Evolutionary conservation across 1,284 basidiomycete species (phyloP), one percentile per base, ranked within the genome.

Genomic region (Moesziomyces sp.): DNA sequence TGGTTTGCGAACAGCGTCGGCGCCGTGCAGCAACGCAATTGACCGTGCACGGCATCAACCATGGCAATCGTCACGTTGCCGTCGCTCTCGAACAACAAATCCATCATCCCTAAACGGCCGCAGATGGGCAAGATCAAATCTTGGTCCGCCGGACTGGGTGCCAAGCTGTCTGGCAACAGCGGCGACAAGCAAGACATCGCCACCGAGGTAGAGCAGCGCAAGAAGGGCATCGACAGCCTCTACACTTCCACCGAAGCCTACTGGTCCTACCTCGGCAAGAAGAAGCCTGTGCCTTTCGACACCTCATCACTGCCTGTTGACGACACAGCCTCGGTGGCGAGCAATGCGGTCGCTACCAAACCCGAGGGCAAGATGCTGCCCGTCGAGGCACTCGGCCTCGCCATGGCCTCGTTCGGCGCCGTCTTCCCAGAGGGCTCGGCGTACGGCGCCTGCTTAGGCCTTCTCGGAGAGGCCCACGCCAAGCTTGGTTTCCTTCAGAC

Each of bases 161-260:
- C 60, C 57, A 74, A 68, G 48, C 66, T 69, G 33, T 52, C 61
- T 11, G 21, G 35, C 38, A 30, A 10, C n/a, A 43, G 21, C 45
- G 21, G 46, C 14, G 52, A 58, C 40, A 54, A 61, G 51, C 60
- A 74, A 19, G 73, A 75, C 23, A 46, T 75, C 50, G 44, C 54
- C 51, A 38, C 38, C 40, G 60, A 76, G 44, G 52, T 71, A 38
- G 74, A 74, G 24, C 57, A 52, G n/a, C 66, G 70, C 44, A 63
- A 60, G 14, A 63, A 62, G 33, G 70, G 66, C 30, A 70, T 67
- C 55, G 54, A 68, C 16, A 43, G 47, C 14, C 62, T 76, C 33
- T 74, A 76, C 47, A 42, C 55, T 3, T 66, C 66, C n/a, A 73
- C 71, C 44, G 70, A 76, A 49, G 66, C 63, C 9, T 73, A 70